A percentile compares a stretch with the other conserved stretches of the same genome.
These are phyloP conservation scores for Tillandsia leiboldiana DNA, from an alignment of 176 grass and related monocot genomes.

Conservation along the genomic window DNA sequence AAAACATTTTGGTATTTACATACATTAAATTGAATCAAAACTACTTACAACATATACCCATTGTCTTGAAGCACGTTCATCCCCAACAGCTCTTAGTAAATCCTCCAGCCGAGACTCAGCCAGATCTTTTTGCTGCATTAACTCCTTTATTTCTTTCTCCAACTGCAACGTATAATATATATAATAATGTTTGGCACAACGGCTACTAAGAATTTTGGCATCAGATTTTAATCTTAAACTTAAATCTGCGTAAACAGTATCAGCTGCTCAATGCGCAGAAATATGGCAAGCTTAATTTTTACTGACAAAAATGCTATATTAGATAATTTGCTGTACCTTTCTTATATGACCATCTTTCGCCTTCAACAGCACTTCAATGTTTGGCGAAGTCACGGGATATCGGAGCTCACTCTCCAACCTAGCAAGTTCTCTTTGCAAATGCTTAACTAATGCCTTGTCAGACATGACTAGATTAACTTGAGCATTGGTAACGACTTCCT, in stretches of 20 bases:
- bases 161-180: conserved; percentile 38
- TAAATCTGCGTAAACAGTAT: neutral
- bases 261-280: no score
- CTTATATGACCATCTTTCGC: conserved; percentile 73
- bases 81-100: conserved; percentile 61
- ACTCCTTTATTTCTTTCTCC: conserved; percentile 88
- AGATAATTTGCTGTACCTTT: conserved; percentile 38
- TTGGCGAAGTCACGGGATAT: conserved; percentile 46
- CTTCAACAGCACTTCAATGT: conserved; percentile 53
- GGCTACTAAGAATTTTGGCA: neutral
- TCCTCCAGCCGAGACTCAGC: conserved; percentile 64
- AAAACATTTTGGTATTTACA: conserved; percentile 3
- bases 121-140: conserved; percentile 66
- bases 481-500: conserved; percentile 87
- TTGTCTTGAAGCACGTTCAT: conserved; percentile 41
- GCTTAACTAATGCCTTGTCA: conserved; percentile 78
- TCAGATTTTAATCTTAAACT: neutral
- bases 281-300: no score
- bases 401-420: conserved; percentile 72
- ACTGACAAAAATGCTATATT: neutral
- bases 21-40: neutral
- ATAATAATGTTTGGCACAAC: neutral
- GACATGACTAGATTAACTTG: conserved; percentile 84
- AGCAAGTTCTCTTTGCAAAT: conserved; percentile 71
- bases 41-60: conserved; percentile 27